Evolutionary conservation across 345 rosid genomes (phyloP), one percentile per base, ranked within the genome.

Genomic region (Brassica nigra): DNA sequence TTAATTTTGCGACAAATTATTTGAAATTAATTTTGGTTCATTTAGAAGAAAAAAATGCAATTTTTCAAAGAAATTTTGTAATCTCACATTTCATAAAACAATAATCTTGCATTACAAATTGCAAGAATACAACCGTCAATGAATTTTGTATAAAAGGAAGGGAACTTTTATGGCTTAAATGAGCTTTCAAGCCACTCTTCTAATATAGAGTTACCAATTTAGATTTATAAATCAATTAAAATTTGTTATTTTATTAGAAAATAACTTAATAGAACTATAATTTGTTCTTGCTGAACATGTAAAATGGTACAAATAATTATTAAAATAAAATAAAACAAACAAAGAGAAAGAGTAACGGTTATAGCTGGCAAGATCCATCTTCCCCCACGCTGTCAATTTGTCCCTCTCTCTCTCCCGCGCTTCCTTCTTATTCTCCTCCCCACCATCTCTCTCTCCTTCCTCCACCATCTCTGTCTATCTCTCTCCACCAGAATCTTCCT

Each of bases 331-430:
- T 10, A 37, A 10, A 11, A 11, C 15, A 36, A 36, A 18, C 0
- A 55, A 3, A 55, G 31, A 62, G 18, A 36, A 36, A 71, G 57
- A 8, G 66, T 62, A 70, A 78, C 67, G 81, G 76, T 71, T 73
- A 73, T 59, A 79, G 82, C 62, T 83, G 83, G 71, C 81, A 80
- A 28, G 37, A 58, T 55, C 79, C 37, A 58, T 71, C 39, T 20
- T 61, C 68, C 18, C 2, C 65, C 71, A 64, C 77, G 68, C 84
- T 77, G 76, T 76, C 70, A 62, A 67, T 55, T 70, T 37, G 71
- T 71, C 74, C 57, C 61, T 34, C 68, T 62, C 68, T 62, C 77
- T 57, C 31, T 58, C 63, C 28, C 31, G 29, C 63, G 29, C 47
- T 33, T 37, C 70, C 61, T 52, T 73, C 78, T 20, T 23, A 11